Evolutionary conservation across 2,329 filamentous ascomycete genomes (phyloP).

Genomic region (Sporothrix luriei): DNA sequence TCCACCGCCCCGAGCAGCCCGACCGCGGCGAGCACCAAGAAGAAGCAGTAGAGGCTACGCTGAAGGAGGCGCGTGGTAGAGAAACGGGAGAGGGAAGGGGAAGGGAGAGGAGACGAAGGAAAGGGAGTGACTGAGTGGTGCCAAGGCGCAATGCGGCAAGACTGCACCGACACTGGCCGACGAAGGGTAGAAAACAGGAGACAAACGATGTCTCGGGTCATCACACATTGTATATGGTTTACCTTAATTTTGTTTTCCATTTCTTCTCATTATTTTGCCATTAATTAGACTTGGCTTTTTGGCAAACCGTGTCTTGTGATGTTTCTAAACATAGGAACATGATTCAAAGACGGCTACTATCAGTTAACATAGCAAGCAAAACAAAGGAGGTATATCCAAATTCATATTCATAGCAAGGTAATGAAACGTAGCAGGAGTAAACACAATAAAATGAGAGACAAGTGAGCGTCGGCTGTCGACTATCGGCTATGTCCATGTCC

Average conservation of each 20-base stretch:
- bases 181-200: not conserved
- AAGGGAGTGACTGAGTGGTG: too few species aligned
- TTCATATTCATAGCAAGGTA: not conserved
- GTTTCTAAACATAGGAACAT: too few species aligned
- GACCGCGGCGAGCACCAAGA: constrained; percentile 34
- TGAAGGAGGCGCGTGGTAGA: too few species aligned
- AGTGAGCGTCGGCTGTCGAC: not conserved
- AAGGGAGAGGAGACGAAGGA: not conserved
- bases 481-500: not conserved
- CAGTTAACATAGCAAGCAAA: not conserved
- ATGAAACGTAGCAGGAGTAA: not conserved
- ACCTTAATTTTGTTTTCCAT: not conserved
- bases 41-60: constrained; percentile 34
- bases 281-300: not conserved
- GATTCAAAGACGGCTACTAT: not conserved
- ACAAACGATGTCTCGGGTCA: not conserved
- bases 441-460: not conserved
- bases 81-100: not conserved
- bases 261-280: not conserved
- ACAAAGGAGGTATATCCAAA: too few species aligned
- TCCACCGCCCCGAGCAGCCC: constrained; percentile 32
- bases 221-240: constrained; percentile 5
- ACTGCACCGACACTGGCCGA: not conserved
- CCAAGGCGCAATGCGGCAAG: not conserved
- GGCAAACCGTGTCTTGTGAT: not conserved